Percentiles rank a stretch among this genome's conserved stretches.
These are phyloP conservation scores for Ichthyophonus hoferi DNA, from an alignment of 208 protist genomes.

Conservation along the genomic window DNA sequence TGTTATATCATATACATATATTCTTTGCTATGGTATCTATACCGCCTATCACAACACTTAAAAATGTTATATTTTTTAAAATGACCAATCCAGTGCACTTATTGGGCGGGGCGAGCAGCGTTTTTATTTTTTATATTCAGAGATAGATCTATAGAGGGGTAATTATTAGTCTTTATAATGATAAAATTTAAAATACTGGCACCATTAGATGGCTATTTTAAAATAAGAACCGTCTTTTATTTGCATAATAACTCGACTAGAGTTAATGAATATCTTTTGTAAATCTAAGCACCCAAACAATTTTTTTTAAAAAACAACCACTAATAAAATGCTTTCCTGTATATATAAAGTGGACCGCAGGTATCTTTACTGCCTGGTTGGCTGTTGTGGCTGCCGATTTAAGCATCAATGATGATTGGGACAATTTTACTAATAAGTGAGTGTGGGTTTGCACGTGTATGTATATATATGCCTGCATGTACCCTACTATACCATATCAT, in stretches of 20 bases:
- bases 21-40: too few species aligned
- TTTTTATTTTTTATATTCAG: not conserved
- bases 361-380: not conserved
- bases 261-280: not conserved
- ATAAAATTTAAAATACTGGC: not conserved
- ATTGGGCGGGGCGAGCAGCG: not conserved
- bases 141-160: not conserved
- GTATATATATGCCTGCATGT: not conserved
- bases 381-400: not conserved
- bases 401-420: conserved; percentile 20
- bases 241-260: not conserved
- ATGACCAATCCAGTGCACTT: not conserved
- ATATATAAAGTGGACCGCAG: not conserved
- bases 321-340: not conserved
- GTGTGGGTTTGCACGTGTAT: not conserved
- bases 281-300: not conserved
- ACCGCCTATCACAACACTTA: too few species aligned
- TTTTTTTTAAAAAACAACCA: not conserved
- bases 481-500: not conserved
- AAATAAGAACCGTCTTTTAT: not conserved
- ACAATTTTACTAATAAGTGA: not conserved
- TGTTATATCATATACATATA: too few species aligned
- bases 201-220: not conserved
- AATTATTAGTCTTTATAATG: not conserved
- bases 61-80: too few species aligned